Conservation (phyloP, 2,329 filamentous ascomycete genomes). For the Pezicula rhizophila region DNA sequence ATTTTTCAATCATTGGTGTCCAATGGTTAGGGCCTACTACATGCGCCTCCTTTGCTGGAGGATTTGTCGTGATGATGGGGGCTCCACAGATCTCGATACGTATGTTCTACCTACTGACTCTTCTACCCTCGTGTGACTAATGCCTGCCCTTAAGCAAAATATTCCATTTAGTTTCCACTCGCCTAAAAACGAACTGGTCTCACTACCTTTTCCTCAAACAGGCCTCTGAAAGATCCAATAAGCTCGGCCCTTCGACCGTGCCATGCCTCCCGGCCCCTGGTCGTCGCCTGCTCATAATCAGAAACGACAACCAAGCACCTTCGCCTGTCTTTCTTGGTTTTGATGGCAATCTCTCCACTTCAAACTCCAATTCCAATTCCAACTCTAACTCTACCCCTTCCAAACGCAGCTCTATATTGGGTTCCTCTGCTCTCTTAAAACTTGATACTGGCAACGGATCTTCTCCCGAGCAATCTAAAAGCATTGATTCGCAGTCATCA, state of each 20-base stretch:
- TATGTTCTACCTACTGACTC: slow-evolving; percentile 32
- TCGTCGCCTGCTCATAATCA: slow-evolving; percentile 62
- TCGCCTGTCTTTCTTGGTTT: slow-evolving; percentile 51
- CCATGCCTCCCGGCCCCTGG: slow-evolving; percentile 66
- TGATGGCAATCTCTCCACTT: slow-evolving; percentile 42
- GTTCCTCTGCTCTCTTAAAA: slow-evolving; percentile 10
- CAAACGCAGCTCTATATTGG: slow-evolving; percentile 21
- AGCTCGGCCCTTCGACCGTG: slow-evolving; percentile 50
- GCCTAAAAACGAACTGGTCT: slow-evolving; percentile 55
- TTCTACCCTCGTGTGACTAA: slow-evolving; percentile 15
- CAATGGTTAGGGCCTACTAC: slow-evolving; percentile 72
- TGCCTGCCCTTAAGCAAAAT: slow-evolving; percentile 42
- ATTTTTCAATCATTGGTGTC: slow-evolving; percentile 70
- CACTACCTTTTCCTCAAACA: slow-evolving; percentile 56
- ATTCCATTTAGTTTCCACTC: slow-evolving; percentile 48
- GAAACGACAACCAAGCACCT: slow-evolving; percentile 48
- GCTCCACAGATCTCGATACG: slow-evolving; percentile 47
- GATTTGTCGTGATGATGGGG: slow-evolving; percentile 54
- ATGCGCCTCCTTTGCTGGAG: slow-evolving; percentile 70
- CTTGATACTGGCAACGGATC: slow-evolving; percentile 8
- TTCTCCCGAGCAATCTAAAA: slow-evolving; percentile 10
- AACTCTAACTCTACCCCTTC: slow-evolving; percentile 12
- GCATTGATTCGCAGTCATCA: slow-evolving; percentile 8
- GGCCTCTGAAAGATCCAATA: slow-evolving; percentile 43
- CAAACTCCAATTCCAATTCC: slow-evolving; percentile 4